A percentile compares a stretch with the other conserved stretches of the same genome.
phyloP scores from a whole-genome alignment of 176 grass and related monocot species.

The Paspalum vaginatum region DNA sequence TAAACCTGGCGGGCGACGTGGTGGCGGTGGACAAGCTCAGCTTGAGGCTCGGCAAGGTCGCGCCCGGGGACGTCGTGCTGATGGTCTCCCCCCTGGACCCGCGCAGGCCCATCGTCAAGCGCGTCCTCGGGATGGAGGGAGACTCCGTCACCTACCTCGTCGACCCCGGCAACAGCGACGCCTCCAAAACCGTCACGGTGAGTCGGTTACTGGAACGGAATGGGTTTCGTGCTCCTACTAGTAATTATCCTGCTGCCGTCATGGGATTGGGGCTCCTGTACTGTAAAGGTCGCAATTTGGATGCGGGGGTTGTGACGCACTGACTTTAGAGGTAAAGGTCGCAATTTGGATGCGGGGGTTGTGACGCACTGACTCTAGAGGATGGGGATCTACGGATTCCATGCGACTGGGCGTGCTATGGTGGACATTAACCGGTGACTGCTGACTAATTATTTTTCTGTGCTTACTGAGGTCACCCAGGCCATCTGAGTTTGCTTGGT shows the following conservation, averaged over 20 bases:
- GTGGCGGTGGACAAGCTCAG: conserved; percentile 61
- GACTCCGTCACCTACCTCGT: conserved; percentile 68
- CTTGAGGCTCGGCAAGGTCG: conserved; percentile 37
- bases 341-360: background rate
- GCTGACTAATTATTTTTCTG: background rate
- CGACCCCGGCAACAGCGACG: conserved; percentile 50
- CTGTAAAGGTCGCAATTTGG: conserved; percentile 2
- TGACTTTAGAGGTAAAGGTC: background rate
- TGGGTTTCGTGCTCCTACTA: background rate
- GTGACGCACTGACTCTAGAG: background rate
- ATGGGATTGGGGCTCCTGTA: background rate
- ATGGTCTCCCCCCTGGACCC: conserved; percentile 80
- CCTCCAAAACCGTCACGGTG: conserved; percentile 69
- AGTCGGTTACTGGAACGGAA: background rate
- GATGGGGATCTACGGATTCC: background rate
- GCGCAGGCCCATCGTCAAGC: conserved; percentile 62
- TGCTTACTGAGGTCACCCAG: background rate
- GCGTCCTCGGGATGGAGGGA: conserved; percentile 65
- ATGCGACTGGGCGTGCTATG: background rate
- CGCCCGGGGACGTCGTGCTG: conserved; percentile 65
- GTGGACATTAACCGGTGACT: background rate
- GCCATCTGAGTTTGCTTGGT: no score
- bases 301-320: background rate
- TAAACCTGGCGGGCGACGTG: conserved; percentile 79
- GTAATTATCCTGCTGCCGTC: background rate